Base-by-base conservation (phyloP, 2,329 filamentous ascomycete species). In the Talaromyces sp. region DNA sequence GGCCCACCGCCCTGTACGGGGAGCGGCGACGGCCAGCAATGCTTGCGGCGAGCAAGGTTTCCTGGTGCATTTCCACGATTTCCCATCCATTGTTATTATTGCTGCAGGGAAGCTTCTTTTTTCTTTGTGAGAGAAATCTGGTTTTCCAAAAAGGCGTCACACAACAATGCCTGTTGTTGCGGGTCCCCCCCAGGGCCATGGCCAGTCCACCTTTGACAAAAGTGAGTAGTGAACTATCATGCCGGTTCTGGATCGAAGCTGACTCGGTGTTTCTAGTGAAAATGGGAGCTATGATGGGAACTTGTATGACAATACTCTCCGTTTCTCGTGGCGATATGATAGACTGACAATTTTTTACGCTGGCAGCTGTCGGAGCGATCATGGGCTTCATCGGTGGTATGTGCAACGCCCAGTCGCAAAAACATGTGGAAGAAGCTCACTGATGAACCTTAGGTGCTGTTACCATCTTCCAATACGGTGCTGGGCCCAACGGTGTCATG, bases 221-320 rank as follows among this genome's bases (percentile, higher is more conserved):
- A 82, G 88, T 90, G 82, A 64, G 83, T 71, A 54, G 36, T 16
- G 23, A 23, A 23, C 23, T 23, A 31, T 53, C 28, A 31, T 58
- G 36, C 42, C n/a, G 2, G 44, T 47, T 47, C 27, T 56, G 60
- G 40, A 53, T 59, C 10, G 23, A 40, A 28, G 47, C 42, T 61
- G 55, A 60, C 47, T 50, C 63, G 72, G 60, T 59, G 61, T 67
- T 74, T 75, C 62, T 75, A 96, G 92, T 93, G 77, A 97, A 96
- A 83, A 97, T 98, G 92, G 95, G 95, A 70, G 92, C 90, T 65
- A 89, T 99, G 89, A 98, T 98, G 92, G 95, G 95, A 69, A 91
- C 92, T 76, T 96, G 94, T 98, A 90, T 72, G 92, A 86, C 61
- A 28, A 8, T 10, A 10, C 12, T 54, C 60, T 51, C 61, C 58